Conservation (phyloP, 768 basidiomycete genomes). For the Boletus reticuloceps region DNA sequence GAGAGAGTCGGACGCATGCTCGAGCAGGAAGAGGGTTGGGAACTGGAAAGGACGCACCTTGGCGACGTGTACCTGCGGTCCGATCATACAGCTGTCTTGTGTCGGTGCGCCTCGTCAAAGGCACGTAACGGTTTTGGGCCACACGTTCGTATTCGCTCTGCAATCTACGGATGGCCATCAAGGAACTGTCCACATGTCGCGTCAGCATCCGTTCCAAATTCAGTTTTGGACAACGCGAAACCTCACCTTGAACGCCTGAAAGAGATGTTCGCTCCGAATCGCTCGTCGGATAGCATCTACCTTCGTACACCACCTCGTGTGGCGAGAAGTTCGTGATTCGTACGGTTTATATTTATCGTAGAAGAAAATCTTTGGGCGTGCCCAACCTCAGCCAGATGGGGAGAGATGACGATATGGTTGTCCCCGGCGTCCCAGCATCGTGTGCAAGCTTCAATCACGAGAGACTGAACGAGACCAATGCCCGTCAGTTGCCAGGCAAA, state of each 20-base stretch:
- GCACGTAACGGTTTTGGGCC: too few relatives aligned
- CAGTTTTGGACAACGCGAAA: too few relatives aligned
- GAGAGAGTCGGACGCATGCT: too few relatives aligned
- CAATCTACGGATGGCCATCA: slow-evolving; percentile 55
- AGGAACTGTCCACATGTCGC: slow-evolving; percentile 46
- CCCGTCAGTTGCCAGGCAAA: neutral
- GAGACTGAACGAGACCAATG: slow-evolving; percentile 20
- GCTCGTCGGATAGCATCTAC: slow-evolving; percentile 67
- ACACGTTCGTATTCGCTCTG: slow-evolving; percentile 42
- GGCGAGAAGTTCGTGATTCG: slow-evolving; percentile 75
- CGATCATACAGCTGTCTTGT: too few relatives aligned
- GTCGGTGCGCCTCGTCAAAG: too few relatives aligned
- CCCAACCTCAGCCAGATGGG: too few relatives aligned
- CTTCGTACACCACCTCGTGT: slow-evolving; percentile 62
- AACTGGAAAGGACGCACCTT: too few relatives aligned
- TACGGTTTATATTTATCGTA: slow-evolving; percentile 64
- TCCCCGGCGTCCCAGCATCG: slow-evolving; percentile 28
- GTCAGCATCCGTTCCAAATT: neutral
- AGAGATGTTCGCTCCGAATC: slow-evolving; percentile 79
- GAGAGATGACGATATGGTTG: slow-evolving; percentile 26
- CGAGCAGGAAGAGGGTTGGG: too few relatives aligned
- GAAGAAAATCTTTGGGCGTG: slow-evolving; percentile 45
- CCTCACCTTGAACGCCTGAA: slow-evolving; percentile 67
- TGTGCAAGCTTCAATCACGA: slow-evolving; percentile 14
- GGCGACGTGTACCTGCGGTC: too few relatives aligned